These are phyloP conservation scores for Rhizophora apiculata DNA, from an alignment of 345 rosid species.

Conservation along the genomic window DNA sequence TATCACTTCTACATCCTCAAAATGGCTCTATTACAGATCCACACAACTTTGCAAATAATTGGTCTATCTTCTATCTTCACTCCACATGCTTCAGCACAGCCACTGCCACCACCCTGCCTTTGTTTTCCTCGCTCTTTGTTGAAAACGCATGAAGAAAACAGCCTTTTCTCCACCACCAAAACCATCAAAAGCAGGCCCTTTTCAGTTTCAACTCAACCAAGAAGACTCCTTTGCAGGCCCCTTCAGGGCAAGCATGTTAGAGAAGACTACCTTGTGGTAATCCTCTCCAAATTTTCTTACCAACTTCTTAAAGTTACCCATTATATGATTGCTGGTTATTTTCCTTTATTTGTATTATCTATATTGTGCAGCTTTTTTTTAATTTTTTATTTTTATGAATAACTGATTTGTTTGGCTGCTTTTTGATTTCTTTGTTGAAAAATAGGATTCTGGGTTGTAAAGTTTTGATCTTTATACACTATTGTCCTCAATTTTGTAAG, in stretches of 20 bases:
- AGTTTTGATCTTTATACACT: background rate
- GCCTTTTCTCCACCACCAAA: slow-evolving; percentile 27
- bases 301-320: background rate
- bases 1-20: background rate
- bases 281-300: background rate
- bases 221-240: slow-evolving; percentile 67
- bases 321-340: background rate
- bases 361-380: background rate
- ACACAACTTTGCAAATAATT: slow-evolving; percentile 12
- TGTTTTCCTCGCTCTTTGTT: slow-evolving; percentile 32
- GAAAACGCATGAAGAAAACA: slow-evolving; percentile 23
- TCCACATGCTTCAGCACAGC: slow-evolving; percentile 2
- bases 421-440: background rate
- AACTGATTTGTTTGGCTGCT: background rate
- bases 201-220: slow-evolving; percentile 47
- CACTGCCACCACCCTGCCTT: background rate
- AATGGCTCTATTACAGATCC: slow-evolving; percentile 61
- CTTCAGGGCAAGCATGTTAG: slow-evolving; percentile 70
- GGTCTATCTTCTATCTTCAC: slow-evolving; percentile 25
- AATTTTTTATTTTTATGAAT: background rate
- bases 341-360: background rate
- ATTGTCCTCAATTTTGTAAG: slow-evolving; percentile 3
- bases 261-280: slow-evolving; percentile 91
- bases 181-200: slow-evolving; percentile 27
- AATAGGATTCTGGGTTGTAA: background rate